Evolutionary conservation across 179 eudicot species (phyloP).

Genomic region (Silene vulgaris): DNA sequence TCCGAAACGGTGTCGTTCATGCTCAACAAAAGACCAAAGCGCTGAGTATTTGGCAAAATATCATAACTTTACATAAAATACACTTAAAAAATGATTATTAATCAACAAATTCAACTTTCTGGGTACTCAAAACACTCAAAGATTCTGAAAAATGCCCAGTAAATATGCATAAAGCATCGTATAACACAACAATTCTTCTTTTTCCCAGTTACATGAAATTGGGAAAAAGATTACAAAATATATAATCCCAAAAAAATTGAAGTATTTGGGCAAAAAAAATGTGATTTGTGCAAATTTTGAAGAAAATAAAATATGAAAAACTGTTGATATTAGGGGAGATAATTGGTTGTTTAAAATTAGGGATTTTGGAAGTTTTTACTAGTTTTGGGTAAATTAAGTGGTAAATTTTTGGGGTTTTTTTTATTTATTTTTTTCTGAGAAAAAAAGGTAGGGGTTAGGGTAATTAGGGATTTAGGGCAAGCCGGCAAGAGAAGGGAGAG

Average conservation of each 20-base stretch:
- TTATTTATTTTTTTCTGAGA: not conserved
- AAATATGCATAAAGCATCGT: not conserved
- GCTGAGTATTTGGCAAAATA: conserved; percentile 21
- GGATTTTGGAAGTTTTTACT: not conserved
- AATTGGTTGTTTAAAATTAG: not conserved
- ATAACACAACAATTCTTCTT: no score
- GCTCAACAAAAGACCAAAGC: conserved; percentile 39
- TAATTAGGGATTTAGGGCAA: not conserved
- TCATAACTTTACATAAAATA: conserved; percentile 33
- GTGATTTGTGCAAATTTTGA: not conserved
- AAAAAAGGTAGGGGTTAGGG: not conserved
- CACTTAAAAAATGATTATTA: not conserved
- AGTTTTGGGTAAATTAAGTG: not conserved
- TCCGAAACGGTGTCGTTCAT: conserved; percentile 41
- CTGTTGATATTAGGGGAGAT: not conserved
- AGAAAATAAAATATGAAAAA: not conserved
- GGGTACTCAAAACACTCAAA: conserved; percentile 13
- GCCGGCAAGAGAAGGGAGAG: not conserved
- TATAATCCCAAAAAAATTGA: not conserved
- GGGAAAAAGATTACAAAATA: not conserved
- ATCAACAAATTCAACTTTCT: conserved; percentile 13
- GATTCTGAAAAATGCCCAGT: conserved; percentile 7
- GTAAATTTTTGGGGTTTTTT: not conserved
- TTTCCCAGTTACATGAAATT: not conserved
- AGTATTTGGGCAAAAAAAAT: not conserved